Percentiles rank a stretch among this genome's conserved stretches.
Evolutionary conservation across 768 basidiomycete species (phyloP).

Genomic region (Suillus occidentalis): DNA sequence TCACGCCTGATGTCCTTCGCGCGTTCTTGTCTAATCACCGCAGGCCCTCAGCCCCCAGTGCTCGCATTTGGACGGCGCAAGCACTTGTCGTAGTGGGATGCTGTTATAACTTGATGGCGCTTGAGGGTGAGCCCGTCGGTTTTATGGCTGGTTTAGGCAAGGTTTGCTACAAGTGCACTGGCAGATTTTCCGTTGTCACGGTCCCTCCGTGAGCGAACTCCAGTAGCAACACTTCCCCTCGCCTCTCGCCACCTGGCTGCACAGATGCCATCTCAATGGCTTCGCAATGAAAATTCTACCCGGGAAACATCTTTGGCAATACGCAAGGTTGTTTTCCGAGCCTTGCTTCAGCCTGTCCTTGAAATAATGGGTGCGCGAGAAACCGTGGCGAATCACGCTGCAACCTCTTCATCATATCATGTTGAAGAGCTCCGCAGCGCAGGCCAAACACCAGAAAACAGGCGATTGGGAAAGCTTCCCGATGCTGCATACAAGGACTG

Average conservation of each 20-base stretch:
- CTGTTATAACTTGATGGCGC: slow-evolving; percentile 72
- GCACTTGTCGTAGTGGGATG: slow-evolving; percentile 69
- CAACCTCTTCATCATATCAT: background rate
- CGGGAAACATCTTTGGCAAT: slow-evolving; percentile 49
- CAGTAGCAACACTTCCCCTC: slow-evolving; percentile 29
- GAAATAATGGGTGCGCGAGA: slow-evolving; percentile 5
- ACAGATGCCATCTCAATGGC: slow-evolving; percentile 68
- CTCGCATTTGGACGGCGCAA: slow-evolving; percentile 46
- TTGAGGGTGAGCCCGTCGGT: slow-evolving; percentile 37
- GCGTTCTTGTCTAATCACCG: slow-evolving; percentile 40
- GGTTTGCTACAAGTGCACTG: slow-evolving; percentile 6
- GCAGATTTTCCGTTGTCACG: slow-evolving; percentile 59
- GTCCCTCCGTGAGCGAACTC: slow-evolving; percentile 18
- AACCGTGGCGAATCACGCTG: slow-evolving; percentile 1
- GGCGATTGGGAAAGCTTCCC: slow-evolving; percentile 52
- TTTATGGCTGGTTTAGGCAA: slow-evolving; percentile 2
- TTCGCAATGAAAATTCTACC: slow-evolving; percentile 33
- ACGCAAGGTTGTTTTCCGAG: slow-evolving; percentile 73
- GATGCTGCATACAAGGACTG: slow-evolving; percentile 51
- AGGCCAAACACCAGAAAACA: slow-evolving; percentile 42
- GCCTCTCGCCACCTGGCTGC: slow-evolving; percentile 66
- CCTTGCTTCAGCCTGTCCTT: slow-evolving; percentile 47
- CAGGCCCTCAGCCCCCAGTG: slow-evolving; percentile 9
- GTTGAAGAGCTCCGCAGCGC: slow-evolving; percentile 22
- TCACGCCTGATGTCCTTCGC: slow-evolving; percentile 66